phyloP scores from a whole-genome alignment of 2,329 filamentous ascomycete genomes.

The Rutstroemia sydowiana region DNA sequence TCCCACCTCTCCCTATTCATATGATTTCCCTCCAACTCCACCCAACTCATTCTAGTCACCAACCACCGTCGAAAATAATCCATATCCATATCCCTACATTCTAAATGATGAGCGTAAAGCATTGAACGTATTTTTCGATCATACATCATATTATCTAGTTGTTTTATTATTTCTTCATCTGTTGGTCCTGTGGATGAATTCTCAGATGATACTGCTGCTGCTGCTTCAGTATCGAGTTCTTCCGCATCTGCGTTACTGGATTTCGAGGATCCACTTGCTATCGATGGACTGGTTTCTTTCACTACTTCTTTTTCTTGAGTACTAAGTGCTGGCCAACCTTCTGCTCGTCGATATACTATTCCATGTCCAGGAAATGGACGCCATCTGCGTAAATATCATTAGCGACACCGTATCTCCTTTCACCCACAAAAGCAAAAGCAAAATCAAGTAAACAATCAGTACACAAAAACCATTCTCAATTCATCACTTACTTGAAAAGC shows the following conservation, averaged over 20 bases:
- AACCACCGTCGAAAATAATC: background rate
- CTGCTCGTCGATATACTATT: background rate
- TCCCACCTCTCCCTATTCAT: background rate
- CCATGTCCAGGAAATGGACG: background rate
- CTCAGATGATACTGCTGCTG: background rate
- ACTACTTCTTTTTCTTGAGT: too few relatives aligned
- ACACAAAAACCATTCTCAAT: constrained; percentile 4
- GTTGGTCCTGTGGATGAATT: background rate
- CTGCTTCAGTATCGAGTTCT: background rate
- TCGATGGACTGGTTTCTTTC: background rate
- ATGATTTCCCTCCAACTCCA: background rate
- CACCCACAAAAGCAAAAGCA: too few relatives aligned
- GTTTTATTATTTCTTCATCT: background rate
- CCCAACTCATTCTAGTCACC: background rate
- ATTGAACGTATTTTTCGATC: background rate
- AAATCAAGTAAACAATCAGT: background rate
- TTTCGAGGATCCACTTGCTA: too few relatives aligned
- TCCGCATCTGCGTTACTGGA: too few relatives aligned
- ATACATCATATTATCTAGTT: background rate
- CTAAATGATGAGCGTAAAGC: background rate
- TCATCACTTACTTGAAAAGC: too few relatives aligned
- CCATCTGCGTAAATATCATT: background rate
- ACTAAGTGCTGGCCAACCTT: background rate
- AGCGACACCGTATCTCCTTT: background rate
- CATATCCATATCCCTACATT: background rate